phyloP scores from a whole-genome alignment of 306 rosid species.

The Prunus padus region DNA sequence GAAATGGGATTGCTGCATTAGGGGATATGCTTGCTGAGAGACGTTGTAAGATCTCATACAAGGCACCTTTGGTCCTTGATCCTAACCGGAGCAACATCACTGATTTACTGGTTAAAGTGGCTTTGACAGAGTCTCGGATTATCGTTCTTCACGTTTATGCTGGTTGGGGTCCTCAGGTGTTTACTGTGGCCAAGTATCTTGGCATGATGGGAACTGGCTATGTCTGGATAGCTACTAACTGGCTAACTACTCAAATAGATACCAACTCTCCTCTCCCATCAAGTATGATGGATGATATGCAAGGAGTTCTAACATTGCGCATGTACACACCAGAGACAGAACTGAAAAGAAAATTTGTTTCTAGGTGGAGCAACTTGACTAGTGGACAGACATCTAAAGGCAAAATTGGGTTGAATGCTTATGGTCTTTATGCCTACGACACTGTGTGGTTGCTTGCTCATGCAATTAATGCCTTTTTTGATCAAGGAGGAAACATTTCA shows the following conservation, averaged over 20 bases:
- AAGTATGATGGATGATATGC: slow-evolving; percentile 47
- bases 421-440: slow-evolving; percentile 75
- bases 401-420: slow-evolving; percentile 50
- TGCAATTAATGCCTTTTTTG: slow-evolving; percentile 69
- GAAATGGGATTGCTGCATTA: slow-evolving; percentile 75
- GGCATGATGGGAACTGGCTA: slow-evolving; percentile 86
- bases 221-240: slow-evolving; percentile 85
- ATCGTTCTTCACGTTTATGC: slow-evolving; percentile 61
- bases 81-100: slow-evolving; percentile 57
- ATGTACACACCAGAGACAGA: slow-evolving; percentile 65
- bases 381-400: slow-evolving; percentile 25
- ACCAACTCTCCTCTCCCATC: slow-evolving; percentile 42
- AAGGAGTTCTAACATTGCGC: slow-evolving; percentile 77
- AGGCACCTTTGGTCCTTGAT: slow-evolving; percentile 60
- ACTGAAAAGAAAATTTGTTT: slow-evolving; percentile 58
- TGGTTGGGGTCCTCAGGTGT: slow-evolving; percentile 43
- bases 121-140: slow-evolving; percentile 75
- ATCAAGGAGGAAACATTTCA: slow-evolving; percentile 63
- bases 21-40: slow-evolving; percentile 76
- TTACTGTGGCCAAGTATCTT: slow-evolving; percentile 60
- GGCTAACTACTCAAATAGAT: slow-evolving; percentile 66
- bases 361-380: slow-evolving; percentile 82
- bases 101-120: slow-evolving; percentile 70
- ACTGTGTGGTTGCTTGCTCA: slow-evolving; percentile 83
- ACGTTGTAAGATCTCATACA: slow-evolving; percentile 77